These are phyloP conservation scores for Schizosaccharomyces versatilis DNA, from an alignment of 1,139 yeast species.

Conservation along the genomic window DNA sequence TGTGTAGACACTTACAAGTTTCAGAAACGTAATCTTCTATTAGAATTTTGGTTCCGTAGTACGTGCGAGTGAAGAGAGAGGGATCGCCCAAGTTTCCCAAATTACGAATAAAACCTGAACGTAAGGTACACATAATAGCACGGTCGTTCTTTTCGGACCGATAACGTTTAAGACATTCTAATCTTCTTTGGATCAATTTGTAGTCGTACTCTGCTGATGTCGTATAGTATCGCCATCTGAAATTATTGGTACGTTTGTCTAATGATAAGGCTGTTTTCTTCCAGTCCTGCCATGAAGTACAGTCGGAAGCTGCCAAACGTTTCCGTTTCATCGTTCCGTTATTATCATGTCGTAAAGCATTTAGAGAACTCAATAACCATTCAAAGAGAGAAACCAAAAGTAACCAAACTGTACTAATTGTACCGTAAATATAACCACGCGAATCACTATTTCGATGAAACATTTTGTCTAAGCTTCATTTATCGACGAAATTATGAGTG, in stretches of 20 bases:
- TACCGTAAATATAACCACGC: too few species aligned
- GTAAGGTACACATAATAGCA: constrained; percentile 42
- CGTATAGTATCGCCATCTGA: neutral
- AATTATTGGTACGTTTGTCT: neutral
- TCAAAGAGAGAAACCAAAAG: neutral
- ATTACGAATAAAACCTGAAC: constrained; percentile 73
- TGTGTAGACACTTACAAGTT: constrained; percentile 37
- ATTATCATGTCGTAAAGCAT: neutral
- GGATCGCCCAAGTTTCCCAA: constrained; percentile 76
- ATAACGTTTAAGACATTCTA: constrained; percentile 38
- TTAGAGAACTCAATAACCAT: neutral
- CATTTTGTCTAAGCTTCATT: too few species aligned
- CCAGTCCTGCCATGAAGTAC: neutral
- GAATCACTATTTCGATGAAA: too few species aligned
- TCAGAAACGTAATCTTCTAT: constrained; percentile 69
- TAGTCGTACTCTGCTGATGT: constrained; percentile 47
- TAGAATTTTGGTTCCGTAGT: constrained; percentile 63
- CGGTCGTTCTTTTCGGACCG: constrained; percentile 36
- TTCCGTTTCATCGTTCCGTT: neutral
- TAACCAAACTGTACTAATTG: neutral
- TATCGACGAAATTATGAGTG: too few species aligned
- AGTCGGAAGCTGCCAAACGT: neutral
- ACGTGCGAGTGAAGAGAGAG: constrained; percentile 51
- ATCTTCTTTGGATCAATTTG: constrained; percentile 31
- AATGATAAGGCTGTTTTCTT: neutral